Base-by-base conservation (phyloP, 306 rosid species). In the Prunus dulcis region DNA sequence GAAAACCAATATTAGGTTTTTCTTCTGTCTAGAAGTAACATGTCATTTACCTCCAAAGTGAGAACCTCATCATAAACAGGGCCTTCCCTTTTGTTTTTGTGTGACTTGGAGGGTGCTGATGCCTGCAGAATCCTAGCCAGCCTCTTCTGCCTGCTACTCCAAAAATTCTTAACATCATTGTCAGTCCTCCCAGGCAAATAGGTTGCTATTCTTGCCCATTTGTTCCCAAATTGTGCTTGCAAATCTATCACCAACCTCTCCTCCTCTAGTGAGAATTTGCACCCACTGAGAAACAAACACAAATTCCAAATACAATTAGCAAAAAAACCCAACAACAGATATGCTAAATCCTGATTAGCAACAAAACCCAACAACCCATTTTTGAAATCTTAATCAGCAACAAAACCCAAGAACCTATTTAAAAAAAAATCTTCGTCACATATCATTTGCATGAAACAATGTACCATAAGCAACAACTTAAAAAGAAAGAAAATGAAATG, bases 81-180 rank as follows among this genome's bases (percentile, higher is more conserved):
- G 64, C 52, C 74, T 75, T 78, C 76, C 72, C 75, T 61, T 61
- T 84, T 87, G 60, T 64, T 82, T 64, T 74, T 89, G 32, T 86
- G 87, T 30, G 94, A 82, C 83, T 85, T 92, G 60, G 90, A 71
- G 32, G 85, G 23, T 74, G 77, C n/a, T 46, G 98, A 80, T 17
- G 86, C 56, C 25, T 90, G 96, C 43, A 86, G 86, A 85, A 87
- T 78, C 90, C 96, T 85, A 47, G 93, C 86, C 77, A 92, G 79
- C 76, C 95, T 94, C 87, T 94, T 94, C 77, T 87, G 89, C 81
- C 97, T 87, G 53, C 97, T 92, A 80, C 98, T 94, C 98, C 97
- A 94, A 80, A 94, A 94, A 81, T 94, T 94, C 87, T 94, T 94
- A 3, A 94, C 97, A 74, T 94, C 98, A 57, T 94, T 94, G 78